These are phyloP conservation scores for Marasmius tenuissimus DNA, from an alignment of 1,284 basidiomycete genomes.

Conservation along the genomic window DNA sequence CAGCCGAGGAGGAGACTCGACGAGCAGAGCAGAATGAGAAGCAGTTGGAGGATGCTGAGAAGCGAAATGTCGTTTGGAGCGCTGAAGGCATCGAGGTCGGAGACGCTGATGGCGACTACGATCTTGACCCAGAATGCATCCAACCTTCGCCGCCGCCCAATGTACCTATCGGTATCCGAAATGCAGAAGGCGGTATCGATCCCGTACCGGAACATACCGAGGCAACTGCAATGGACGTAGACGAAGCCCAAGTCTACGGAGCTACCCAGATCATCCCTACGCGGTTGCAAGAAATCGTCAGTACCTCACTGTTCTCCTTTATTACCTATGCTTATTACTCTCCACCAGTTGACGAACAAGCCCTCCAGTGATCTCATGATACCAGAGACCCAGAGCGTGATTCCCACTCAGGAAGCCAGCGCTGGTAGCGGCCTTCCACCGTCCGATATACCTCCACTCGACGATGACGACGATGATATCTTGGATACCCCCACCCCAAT, in stretches of 20 bases:
- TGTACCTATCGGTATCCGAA: constrained; percentile 48
- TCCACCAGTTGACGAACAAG: constrained; percentile 23
- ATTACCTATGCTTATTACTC: not conserved
- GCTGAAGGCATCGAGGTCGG: constrained; percentile 45
- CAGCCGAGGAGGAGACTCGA: constrained; percentile 52
- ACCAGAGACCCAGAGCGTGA: constrained; percentile 45
- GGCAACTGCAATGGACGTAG: constrained; percentile 19
- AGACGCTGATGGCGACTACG: constrained; percentile 50
- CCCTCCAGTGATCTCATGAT: constrained; percentile 24
- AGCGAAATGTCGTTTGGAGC: constrained; percentile 49
- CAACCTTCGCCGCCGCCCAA: constrained; percentile 26
- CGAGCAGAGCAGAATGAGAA: constrained; percentile 54
- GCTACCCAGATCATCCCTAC: constrained; percentile 52
- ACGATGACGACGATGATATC: not conserved
- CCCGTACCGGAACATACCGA: constrained; percentile 25
- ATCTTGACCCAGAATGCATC: constrained; percentile 36
- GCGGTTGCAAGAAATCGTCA: constrained; percentile 57
- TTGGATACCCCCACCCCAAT: constrained; percentile 2
- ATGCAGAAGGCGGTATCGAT: constrained; percentile 43
- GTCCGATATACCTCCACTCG: not conserved
- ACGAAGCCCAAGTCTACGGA: constrained; percentile 51
- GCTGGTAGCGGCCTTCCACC: not conserved
- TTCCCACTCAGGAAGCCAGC: not conserved
- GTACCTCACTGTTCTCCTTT: constrained; percentile 12
- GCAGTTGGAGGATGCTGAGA: constrained; percentile 46